Percentiles rank a stretch among this genome's conserved stretches.
These are phyloP conservation scores for Pseudogymnoascus sp. DNA, from an alignment of 2,329 filamentous ascomycete species.

Conservation along the genomic window DNA sequence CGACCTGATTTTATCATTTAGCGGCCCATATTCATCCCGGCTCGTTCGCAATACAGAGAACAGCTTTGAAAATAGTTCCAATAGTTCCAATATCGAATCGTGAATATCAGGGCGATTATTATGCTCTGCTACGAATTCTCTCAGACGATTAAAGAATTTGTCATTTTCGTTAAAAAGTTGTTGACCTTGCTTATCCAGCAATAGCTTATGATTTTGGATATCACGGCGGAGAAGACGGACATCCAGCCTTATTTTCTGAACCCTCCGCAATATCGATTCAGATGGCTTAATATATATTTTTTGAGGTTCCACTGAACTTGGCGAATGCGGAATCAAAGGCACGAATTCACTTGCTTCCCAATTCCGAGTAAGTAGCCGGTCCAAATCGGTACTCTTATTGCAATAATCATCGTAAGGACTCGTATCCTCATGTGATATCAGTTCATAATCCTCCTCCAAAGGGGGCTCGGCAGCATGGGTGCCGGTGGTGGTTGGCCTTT, in stretches of 20 bases:
- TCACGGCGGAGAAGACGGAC: neutral
- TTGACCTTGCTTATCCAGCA: neutral
- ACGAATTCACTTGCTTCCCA: neutral
- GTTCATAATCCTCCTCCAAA: neutral
- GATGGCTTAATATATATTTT: neutral
- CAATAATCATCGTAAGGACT: neutral
- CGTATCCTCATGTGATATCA: neutral
- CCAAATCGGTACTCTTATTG: neutral
- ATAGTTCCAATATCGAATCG: neutral
- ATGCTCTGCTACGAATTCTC: neutral
- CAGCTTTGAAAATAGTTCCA: neutral
- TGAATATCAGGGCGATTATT: neutral
- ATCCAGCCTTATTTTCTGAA: neutral
- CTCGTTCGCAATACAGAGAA: neutral
- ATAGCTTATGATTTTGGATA: neutral
- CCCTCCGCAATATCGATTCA: neutral
- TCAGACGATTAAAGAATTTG: neutral
- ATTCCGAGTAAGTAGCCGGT: neutral
- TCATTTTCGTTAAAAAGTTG: neutral
- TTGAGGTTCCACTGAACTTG: neutral
- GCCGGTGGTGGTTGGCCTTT: neutral
- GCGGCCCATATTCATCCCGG: conserved; percentile 18
- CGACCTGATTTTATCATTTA: conserved; percentile 19
- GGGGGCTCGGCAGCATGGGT: neutral
- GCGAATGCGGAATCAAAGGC: neutral